Evolutionary conservation across 306 rosid genomes (phyloP), one percentile per base, ranked within the genome.

Genomic region (Vigna trinervia): DNA sequence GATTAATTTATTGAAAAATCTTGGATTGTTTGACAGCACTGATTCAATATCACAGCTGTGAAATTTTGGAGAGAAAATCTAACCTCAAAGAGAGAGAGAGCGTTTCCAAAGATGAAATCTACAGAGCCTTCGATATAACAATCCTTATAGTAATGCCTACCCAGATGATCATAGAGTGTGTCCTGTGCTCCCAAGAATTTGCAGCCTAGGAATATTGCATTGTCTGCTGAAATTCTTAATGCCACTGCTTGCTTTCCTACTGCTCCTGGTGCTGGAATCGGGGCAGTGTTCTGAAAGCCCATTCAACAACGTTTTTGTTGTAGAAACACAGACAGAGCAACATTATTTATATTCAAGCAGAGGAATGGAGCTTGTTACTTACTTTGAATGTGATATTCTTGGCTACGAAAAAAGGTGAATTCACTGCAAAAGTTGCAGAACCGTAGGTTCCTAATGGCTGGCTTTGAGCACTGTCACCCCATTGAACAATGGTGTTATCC

Each of bases 381-480:
- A 90, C 98, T 90, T 91, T 89, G 84, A 96, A 92, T 19, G 99
- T 96, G 38, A 96, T 92, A 91, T 92, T 96, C 75, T 86, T 92
- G 83, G 97, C 99, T 50, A 96, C 80, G 91, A 96, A 96, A 75
- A 86, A 96, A 26, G 86, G 96, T 43, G 99, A 84, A 82, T 96
- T 96, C 66, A 91, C 99, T 6, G 90, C 94, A 85, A 96, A 96
- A 19, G 99, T 92, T 51, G 99, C 99, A 22, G 99, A 96, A 63
- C 80, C 86, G 48, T 57, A 92, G 13, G 99, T 96, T 61, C 99
- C 98, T 78, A 92, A 58, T 8, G 89, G 87, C 47, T 78, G 90
- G 19, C 96, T 92, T 84, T 89, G 78, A 74, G 99, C 99, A 5
- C 97, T 96, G 90, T 96, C 99, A 71, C 99, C 99, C 98, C 98